Evolutionary conservation across 371 early-diverging fungal genomes (phyloP), one percentile per base, ranked within the genome.

Genomic region (Conidiobolus incongruus): DNA sequence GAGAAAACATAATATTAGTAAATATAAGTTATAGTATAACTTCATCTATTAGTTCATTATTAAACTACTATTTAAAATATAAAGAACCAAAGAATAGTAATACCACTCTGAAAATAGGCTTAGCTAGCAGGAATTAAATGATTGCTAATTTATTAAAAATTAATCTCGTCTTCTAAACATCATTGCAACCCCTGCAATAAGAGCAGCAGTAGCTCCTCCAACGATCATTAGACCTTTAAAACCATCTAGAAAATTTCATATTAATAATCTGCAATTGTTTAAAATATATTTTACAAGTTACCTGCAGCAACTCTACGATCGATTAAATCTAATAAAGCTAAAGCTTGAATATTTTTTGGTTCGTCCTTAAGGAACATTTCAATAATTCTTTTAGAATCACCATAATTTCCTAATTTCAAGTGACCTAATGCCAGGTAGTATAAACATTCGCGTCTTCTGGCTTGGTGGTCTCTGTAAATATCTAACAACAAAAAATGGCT

Each of bases 391-490:
- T 79, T 68, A 2, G 90, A 85, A 43, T 85, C 71, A 31, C 60
- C 56, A 52, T 83, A 94, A 52, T 82, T 76, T 13, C 81, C 80
- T 41, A 88, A 64, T 54, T 84, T 84, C 65, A 74, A 89, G 51
- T 88, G 68, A 4, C 90, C 95, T 24, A 94, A 57, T 1, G 89
- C 82, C 28, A 94, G 56, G 50, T 88, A 94, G 58, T 89, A 94
- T 24, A 89, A 63, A 48, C 93, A 94, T 58, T 94, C 95, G 35
- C 93, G 72, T 46, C 81, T 69, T 47, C 95, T 70, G 49, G 79
- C 73, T 5, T 81, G 79, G 32, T 77, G 65, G 38, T 84, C 80
- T 12, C 64, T 59, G 56, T 84, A 84, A 26, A 92, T 88, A 46
- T 89, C 92, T 83, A 50, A 29, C 13, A 20, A 26, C 43, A 26